Conservation (phyloP, 2,329 filamentous ascomycete species). For the Fusarium praegraminearum region DNA sequence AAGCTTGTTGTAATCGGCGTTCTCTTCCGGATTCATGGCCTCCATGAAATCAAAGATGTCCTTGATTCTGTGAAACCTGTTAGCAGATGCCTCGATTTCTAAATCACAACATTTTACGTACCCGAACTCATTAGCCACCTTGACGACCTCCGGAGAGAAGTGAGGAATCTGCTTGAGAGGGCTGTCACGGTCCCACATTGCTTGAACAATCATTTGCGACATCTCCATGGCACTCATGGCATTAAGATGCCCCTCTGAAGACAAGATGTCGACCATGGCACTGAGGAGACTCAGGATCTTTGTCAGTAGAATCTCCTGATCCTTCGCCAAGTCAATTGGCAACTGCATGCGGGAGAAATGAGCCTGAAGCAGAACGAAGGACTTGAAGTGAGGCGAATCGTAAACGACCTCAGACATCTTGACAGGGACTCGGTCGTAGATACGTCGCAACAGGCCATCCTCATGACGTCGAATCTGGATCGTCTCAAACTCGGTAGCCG, state of each 20-base stretch:
- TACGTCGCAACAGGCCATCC: constrained; percentile 85
- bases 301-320: constrained; percentile 87
- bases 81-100: constrained; percentile 44
- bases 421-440: constrained; percentile 94
- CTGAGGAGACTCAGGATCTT: constrained; percentile 90
- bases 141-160: constrained; percentile 85
- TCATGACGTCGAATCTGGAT: constrained; percentile 96
- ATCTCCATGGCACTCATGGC: constrained; percentile 99
- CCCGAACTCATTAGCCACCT: constrained; percentile 82
- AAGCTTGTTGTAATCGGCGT: constrained; percentile 81
- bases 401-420: constrained; percentile 90
- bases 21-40: constrained; percentile 96
- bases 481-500: constrained; percentile 94
- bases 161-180: constrained; percentile 98
- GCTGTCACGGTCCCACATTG: constrained; percentile 98
- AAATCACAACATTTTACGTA: constrained; percentile 57
- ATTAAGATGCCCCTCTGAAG: constrained; percentile 94
- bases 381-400: constrained; percentile 98
- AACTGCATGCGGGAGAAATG: constrained; percentile 98
- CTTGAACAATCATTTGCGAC: constrained; percentile 98
- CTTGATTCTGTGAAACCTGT: constrained; percentile 72
- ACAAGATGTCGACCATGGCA: constrained; percentile 93
- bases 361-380: constrained; percentile 95
- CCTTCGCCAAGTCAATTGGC: constrained; percentile 93
- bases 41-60: constrained; percentile 99